Percentiles rank a stretch among this genome's conserved stretches.
Evolutionary conservation across 805 yeast species (phyloP).

Genomic region (Henningerozyma blattae): DNA sequence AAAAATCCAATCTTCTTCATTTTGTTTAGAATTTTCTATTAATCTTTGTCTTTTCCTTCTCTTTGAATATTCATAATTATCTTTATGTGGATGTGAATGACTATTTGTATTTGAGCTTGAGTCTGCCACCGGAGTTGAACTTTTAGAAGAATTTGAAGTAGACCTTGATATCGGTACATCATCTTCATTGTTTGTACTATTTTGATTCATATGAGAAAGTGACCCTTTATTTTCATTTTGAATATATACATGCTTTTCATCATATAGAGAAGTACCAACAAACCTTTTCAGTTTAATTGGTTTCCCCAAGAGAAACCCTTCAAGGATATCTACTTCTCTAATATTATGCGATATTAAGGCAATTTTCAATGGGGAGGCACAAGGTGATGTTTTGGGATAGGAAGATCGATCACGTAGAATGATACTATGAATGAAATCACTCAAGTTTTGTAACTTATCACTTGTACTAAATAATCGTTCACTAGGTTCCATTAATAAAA

Average conservation of each 20-base stretch:
- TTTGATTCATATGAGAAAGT: too few relatives aligned
- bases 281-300: constrained; percentile 51
- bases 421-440: constrained; percentile 28
- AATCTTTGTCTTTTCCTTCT: constrained; percentile 2
- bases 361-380: constrained; percentile 7
- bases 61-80: constrained; percentile 17
- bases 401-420: constrained; percentile 7
- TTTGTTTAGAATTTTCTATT: constrained; percentile 1
- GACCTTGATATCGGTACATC: too few relatives aligned
- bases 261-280: constrained; percentile 50
- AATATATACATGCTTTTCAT: constrained; percentile 17
- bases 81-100: constrained; percentile 14
- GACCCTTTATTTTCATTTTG: constrained; percentile 1
- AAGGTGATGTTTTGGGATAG: constrained; percentile 7
- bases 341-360: constrained; percentile 46
- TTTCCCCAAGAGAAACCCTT: constrained; percentile 68
- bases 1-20: constrained; percentile 26
- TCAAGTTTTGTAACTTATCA: constrained; percentile 47
- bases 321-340: constrained; percentile 67
- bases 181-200: constrained; percentile 2
- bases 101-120: constrained; percentile 3
- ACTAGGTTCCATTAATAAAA: constrained; percentile 54
- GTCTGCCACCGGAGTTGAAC: background rate
- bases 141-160: constrained; percentile 4
- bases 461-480: constrained; percentile 40